Percentiles rank a stretch among this genome's conserved stretches.
phyloP scores from a whole-genome alignment of 352 stramenopile genomes.

The Pythium folliculosum region DNA sequence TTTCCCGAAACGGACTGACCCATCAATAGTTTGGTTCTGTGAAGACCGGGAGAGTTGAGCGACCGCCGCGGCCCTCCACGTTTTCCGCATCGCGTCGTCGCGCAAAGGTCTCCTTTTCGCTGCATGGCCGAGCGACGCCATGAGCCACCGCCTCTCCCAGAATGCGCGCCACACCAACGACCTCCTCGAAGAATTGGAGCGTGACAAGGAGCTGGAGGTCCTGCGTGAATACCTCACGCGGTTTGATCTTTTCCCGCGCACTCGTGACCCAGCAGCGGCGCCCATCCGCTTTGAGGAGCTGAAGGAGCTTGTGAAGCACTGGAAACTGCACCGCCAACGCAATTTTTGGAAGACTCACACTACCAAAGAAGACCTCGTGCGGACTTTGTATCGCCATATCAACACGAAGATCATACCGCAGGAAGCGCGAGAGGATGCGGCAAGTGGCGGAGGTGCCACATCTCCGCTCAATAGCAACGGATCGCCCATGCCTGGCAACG shows the following conservation, averaged over 20 bases:
- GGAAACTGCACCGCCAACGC: conserved; percentile 87
- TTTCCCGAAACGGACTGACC: conserved; percentile 12
- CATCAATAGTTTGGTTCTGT: conserved; percentile 7
- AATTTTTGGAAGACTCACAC: conserved; percentile 92
- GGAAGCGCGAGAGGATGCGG: conserved; percentile 48
- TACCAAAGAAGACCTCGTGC: conserved; percentile 87
- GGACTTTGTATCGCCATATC: conserved; percentile 84
- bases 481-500: background rate
- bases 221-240: conserved; percentile 83
- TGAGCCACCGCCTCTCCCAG: conserved; percentile 84
- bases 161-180: conserved; percentile 83
- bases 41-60: background rate
- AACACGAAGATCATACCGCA: conserved; percentile 85
- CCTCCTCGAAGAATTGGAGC: conserved; percentile 81
- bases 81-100: background rate
- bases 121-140: conserved; percentile 23
- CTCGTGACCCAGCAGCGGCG: conserved; percentile 69
- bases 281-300: conserved; percentile 90
- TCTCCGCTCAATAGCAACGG: background rate
- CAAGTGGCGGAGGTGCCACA: conserved; percentile 6
- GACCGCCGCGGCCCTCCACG: background rate
- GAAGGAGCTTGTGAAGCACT: conserved; percentile 90
- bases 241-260: conserved; percentile 75
- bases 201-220: conserved; percentile 86
- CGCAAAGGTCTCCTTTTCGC: background rate